Conservation (phyloP, 768 basidiomycete species). For the Xanthoconium stramineum region DNA sequence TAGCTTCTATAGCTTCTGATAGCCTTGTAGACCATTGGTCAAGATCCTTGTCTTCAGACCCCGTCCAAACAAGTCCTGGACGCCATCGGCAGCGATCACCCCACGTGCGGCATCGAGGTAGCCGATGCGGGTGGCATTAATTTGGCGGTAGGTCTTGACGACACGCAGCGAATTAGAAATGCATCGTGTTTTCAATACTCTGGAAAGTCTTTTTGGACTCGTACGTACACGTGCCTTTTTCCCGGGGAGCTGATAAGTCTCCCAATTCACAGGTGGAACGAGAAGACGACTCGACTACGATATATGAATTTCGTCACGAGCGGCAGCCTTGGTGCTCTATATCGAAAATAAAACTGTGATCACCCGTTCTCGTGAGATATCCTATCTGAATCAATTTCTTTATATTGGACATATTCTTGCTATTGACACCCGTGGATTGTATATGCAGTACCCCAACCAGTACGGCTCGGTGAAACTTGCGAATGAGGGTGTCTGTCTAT, state of each 20-base stretch:
- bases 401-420: background rate
- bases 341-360: background rate
- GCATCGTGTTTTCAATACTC: constrained; percentile 84
- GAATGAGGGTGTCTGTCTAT: no score
- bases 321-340: background rate
- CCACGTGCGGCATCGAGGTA: constrained; percentile 70
- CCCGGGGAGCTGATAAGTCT: background rate
- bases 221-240: constrained; percentile 44
- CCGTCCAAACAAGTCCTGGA: no score
- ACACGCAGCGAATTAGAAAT: constrained; percentile 90
- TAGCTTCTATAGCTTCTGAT: constrained; percentile 82
- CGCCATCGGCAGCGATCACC: constrained; percentile 74
- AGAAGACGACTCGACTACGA: constrained; percentile 24
- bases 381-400: background rate
- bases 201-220: constrained; percentile 91
- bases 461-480: no score
- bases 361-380: background rate
- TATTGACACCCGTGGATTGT: background rate
- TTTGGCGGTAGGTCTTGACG: constrained; percentile 78
- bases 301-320: background rate
- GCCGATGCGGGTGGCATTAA: constrained; percentile 70
- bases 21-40: constrained; percentile 83
- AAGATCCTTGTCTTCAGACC: no score
- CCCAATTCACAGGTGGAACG: constrained; percentile 31
- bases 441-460: background rate